Conservation (phyloP, 257 asterid species). For the Marsdenia floribunda region DNA sequence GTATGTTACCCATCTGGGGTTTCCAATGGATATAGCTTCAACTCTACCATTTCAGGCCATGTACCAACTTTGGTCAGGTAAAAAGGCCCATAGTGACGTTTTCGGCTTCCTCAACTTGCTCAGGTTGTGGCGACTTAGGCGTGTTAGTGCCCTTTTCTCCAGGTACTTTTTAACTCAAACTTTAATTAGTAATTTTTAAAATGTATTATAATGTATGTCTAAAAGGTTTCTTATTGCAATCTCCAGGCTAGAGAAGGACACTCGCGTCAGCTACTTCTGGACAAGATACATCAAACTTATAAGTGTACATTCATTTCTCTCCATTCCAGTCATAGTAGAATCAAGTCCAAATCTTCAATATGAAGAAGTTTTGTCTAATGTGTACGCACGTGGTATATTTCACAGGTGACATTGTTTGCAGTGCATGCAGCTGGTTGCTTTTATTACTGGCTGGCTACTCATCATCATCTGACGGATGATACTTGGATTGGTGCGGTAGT, state of each 20-base stretch:
- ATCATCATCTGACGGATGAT: slow-evolving; percentile 32
- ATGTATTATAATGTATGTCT: background rate
- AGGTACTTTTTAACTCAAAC: slow-evolving; percentile 31
- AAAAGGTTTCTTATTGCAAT: background rate
- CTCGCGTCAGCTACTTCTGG: slow-evolving; percentile 86
- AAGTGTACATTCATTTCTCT: slow-evolving; percentile 34
- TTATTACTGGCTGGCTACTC: slow-evolving; percentile 77
- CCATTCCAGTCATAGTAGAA: background rate
- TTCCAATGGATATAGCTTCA: slow-evolving; percentile 88
- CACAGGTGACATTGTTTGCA: slow-evolving; percentile 79
- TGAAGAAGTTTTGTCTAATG: background rate
- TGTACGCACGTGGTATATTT: background rate
- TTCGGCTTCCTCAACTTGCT: slow-evolving; percentile 92
- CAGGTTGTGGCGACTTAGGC: slow-evolving; percentile 87
- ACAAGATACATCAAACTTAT: slow-evolving; percentile 68
- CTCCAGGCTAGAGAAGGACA: slow-evolving; percentile 86
- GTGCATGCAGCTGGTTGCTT: slow-evolving; percentile 85
- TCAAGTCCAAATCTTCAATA: background rate
- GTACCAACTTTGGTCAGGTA: slow-evolving; percentile 46
- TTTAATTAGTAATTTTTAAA: background rate
- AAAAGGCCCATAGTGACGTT: slow-evolving; percentile 30
- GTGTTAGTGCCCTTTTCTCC: slow-evolving; percentile 81
- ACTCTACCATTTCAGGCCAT: slow-evolving; percentile 74
- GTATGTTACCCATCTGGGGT: slow-evolving; percentile 57
- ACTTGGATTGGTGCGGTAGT: slow-evolving; percentile 78